Base-by-base conservation (phyloP, 2,329 filamentous ascomycete genomes). In the Colletotrichum spinosum region DNA sequence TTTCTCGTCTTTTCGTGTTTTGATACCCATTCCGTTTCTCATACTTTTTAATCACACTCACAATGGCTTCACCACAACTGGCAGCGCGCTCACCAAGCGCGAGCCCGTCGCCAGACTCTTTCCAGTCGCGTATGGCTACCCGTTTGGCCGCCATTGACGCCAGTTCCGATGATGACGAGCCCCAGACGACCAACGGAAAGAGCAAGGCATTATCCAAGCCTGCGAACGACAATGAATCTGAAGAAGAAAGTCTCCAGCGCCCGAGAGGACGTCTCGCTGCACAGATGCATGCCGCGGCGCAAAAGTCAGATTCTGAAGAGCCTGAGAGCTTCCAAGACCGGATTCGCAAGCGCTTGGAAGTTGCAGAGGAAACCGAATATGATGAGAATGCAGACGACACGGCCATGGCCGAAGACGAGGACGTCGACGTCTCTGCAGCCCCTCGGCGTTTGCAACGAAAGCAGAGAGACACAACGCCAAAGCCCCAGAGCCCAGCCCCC, bases 181-280 rank as follows among this genome's bases (percentile, higher is more conserved):
- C 61, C 62, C 53, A 46, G 63, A 50, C 50, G 46, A 51, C 15
- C 62, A 57, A 13, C 25, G 56, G 37, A 33, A 50, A n/a, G 60
- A 55, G 35, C 33, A 62, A 44, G 11, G 45, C 10, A 38, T 55
- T 54, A 45, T 59, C 39, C 56, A 50, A 13, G 55, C 52, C 9
- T 33, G 57, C 33, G 34, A 38, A 46, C 1, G 46, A 41, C 46
- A 52, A 42, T 35, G 9, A 60, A 64, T 73, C 72, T 2, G 75
- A 74, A 48, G 73, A 76, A 8, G 75, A 75, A 45, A 54, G 74
- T 69, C 46, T 65, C 11, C 55, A 84, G 3, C 80, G 81, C 49
- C 90, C 90, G 1, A 84, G 85, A 59, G 90, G 90, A 33, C 85
- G 86, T 56, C 81, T 92, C 69, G 90, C 90, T 11, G 84, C 90